A percentile compares a stretch with the other conserved stretches of the same genome.
phyloP scores from a whole-genome alignment of 2,329 filamentous ascomycete species.

The Rhytidhysteron rufulum region DNA sequence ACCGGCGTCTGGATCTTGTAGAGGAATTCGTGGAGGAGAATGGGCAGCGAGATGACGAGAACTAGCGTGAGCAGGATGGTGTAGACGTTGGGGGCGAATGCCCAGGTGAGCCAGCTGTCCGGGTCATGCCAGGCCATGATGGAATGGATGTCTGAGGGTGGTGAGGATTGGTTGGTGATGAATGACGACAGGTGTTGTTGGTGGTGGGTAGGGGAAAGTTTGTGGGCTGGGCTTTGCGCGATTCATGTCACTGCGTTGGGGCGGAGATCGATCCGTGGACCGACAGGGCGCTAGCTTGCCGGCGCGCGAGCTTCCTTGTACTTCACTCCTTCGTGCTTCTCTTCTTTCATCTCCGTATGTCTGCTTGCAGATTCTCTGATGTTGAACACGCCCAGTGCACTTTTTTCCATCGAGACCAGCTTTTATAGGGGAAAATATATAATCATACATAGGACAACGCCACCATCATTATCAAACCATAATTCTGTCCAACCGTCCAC shows the following conservation, averaged over 20 bases:
- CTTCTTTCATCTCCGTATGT: too few relatives aligned
- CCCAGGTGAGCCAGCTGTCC: constrained; percentile 44
- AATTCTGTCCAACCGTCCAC: constrained; percentile 8
- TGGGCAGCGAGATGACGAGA: constrained; percentile 68
- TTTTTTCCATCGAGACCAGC: constrained; percentile 13
- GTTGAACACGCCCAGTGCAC: too few relatives aligned
- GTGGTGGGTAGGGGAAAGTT: constrained; percentile 7
- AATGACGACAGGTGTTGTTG: constrained; percentile 4
- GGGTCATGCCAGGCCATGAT: constrained; percentile 36
- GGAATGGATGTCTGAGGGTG: not conserved
- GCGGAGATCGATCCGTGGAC: constrained; percentile 8
- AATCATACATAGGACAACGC: constrained; percentile 35
- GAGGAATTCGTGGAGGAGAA: constrained; percentile 73
- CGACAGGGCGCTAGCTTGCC: constrained; percentile 11
- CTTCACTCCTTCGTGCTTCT: constrained; percentile 14
- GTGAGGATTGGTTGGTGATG: constrained; percentile 5
- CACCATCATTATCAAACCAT: constrained; percentile 22
- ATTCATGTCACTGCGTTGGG: not conserved
- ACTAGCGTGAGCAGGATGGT: constrained; percentile 65
- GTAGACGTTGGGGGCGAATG: constrained; percentile 42
- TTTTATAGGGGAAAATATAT: constrained; percentile 26
- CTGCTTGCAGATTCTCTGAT: too few relatives aligned
- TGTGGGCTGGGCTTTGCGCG: not conserved
- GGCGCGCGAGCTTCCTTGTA: constrained; percentile 24
- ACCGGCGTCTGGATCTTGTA: constrained; percentile 64